Evolutionary conservation across 1,284 basidiomycete species (phyloP).

Genomic region (Leccinum fallax): DNA sequence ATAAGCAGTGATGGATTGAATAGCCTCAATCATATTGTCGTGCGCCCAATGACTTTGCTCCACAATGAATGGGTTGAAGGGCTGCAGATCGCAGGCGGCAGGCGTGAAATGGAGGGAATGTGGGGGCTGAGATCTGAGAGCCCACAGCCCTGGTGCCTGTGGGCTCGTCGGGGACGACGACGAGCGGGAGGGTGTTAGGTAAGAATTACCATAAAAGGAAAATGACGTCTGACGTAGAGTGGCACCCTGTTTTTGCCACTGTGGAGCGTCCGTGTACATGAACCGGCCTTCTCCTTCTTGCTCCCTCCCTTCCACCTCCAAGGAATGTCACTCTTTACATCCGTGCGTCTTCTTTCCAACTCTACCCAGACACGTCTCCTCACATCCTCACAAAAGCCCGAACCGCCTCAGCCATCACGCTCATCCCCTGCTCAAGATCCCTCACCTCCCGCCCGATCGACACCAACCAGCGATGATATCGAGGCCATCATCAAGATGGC

Average conservation of each 20-base stretch:
- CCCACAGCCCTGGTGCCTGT: conserved; percentile 10
- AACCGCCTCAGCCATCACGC: not conserved
- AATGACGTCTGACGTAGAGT: conserved; percentile 38
- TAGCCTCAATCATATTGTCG: not conserved
- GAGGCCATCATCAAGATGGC: conserved; percentile 82
- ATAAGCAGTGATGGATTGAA: not conserved
- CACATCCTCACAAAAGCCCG: not conserved
- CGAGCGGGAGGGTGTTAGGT: conserved; percentile 10
- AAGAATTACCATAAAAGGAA: conserved; percentile 13
- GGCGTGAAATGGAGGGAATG: not conserved
- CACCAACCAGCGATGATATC: conserved; percentile 73
- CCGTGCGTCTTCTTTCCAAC: conserved; percentile 16
- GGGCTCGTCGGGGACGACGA: conserved; percentile 8
- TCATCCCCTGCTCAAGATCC: conserved; percentile 12
- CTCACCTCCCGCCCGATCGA: conserved; percentile 27
- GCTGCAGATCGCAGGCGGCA: conserved; percentile 2
- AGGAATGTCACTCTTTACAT: conserved; percentile 14
- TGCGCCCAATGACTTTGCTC: not conserved
- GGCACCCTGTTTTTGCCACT: conserved; percentile 40
- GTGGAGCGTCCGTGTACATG: conserved; percentile 37
- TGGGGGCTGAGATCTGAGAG: not conserved
- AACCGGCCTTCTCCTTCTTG: conserved; percentile 16
- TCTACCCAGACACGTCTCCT: not conserved
- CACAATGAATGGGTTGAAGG: not conserved
- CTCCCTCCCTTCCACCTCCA: conserved; percentile 3